These are phyloP conservation scores for Trypethelium eluteriae DNA, from an alignment of 495 filamentous ascomycete species.

Conservation along the genomic window DNA sequence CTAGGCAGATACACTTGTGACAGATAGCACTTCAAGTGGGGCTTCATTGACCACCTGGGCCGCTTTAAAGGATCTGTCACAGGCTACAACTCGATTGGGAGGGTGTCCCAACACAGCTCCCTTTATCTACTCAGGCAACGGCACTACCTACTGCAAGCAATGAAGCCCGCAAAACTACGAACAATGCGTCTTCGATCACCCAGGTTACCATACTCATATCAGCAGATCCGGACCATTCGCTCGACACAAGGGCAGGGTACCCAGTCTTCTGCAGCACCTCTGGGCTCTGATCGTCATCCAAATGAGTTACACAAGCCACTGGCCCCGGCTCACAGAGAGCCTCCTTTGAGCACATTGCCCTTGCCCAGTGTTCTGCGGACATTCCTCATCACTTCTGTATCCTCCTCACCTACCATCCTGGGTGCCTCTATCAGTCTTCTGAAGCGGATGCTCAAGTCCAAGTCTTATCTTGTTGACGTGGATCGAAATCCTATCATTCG, in stretches of 20 bases:
- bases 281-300: not conserved
- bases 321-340: slow-evolving; percentile 5
- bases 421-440: slow-evolving; percentile 62
- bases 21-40: no score
- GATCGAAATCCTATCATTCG: slow-evolving; percentile 34
- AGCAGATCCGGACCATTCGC: not conserved
- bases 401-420: slow-evolving; percentile 66
- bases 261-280: not conserved
- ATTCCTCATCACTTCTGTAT: slow-evolving; percentile 68
- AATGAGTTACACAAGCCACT: slow-evolving; percentile 1
- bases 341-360: slow-evolving; percentile 59
- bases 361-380: slow-evolving; percentile 68
- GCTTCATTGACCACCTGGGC: no score
- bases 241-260: not conserved
- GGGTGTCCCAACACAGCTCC: not conserved
- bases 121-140: not conserved
- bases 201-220: not conserved
- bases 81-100: not conserved
- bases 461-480: slow-evolving; percentile 40
- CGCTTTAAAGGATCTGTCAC: no score
- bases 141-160: not conserved
- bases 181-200: not conserved
- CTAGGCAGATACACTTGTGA: no score
- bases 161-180: not conserved
- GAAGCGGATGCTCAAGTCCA: slow-evolving; percentile 61